Evolutionary conservation across 1,139 yeast species (phyloP).

Genomic region (Zhuliangozyma parablackwelliae): DNA sequence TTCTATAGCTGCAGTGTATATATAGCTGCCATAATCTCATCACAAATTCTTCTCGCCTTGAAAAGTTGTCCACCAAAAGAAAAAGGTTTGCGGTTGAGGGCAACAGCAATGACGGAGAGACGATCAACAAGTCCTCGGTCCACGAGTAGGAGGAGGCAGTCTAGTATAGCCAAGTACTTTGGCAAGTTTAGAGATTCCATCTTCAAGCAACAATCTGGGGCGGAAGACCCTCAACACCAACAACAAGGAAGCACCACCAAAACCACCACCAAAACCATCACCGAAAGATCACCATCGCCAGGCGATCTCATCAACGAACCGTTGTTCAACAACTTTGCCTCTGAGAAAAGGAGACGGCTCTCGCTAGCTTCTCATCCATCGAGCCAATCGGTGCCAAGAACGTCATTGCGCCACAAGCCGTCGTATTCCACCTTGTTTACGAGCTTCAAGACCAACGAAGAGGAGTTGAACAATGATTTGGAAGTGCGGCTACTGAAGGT

Average conservation of each 20-base stretch:
- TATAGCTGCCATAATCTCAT: too few relatives aligned
- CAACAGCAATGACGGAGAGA: background rate
- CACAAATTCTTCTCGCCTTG: too few relatives aligned
- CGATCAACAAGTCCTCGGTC: conserved; percentile 2
- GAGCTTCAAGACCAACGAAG: conserved; percentile 20
- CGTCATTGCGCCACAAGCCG: conserved; percentile 15
- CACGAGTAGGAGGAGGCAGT: background rate
- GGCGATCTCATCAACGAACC: conserved; percentile 11
- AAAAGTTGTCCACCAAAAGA: too few relatives aligned
- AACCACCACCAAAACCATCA: background rate
- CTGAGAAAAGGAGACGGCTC: conserved; percentile 28
- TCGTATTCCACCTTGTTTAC: conserved; percentile 25
- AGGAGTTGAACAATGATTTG: conserved; percentile 23
- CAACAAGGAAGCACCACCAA: background rate
- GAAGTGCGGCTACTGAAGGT: conserved; percentile 21
- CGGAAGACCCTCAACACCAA: too few relatives aligned
- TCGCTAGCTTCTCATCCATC: conserved; percentile 23
- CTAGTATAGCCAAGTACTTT: background rate
- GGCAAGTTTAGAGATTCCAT: conserved; percentile 1
- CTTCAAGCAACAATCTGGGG: background rate
- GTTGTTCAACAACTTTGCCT: conserved; percentile 18
- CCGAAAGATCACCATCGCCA: background rate
- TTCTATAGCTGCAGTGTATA: too few relatives aligned
- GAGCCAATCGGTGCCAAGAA: conserved; percentile 24
- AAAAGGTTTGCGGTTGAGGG: too few relatives aligned